Evolutionary conservation across 306 rosid genomes (phyloP).

Genomic region (Lathyrus aphaca): DNA sequence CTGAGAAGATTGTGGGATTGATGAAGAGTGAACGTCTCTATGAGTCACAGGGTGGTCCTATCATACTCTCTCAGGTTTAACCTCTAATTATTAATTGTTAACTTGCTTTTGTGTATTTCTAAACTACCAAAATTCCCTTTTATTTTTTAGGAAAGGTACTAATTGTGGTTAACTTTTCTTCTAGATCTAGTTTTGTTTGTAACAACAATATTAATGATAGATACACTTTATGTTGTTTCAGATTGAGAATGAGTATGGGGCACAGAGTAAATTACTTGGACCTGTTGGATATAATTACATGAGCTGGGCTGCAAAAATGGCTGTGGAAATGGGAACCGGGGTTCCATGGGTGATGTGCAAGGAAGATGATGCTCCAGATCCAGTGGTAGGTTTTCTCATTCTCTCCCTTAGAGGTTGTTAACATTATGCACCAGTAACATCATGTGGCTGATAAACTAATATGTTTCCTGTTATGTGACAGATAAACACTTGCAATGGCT

Average conservation of each 20-base stretch:
- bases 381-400: conserved; percentile 68
- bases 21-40: conserved; percentile 89
- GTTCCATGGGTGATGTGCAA: conserved; percentile 99
- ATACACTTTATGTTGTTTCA: conserved; percentile 40
- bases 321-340: conserved; percentile 85
- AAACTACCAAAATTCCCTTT: conserved; percentile 18
- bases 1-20: conserved; percentile 92
- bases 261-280: conserved; percentile 82
- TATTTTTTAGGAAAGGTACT: conserved; percentile 11
- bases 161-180: conserved; percentile 26
- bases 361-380: conserved; percentile 99
- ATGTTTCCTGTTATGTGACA: conserved; percentile 48
- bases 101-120: conserved; percentile 18
- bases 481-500: conserved; percentile 98
- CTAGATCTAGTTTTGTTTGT: conserved; percentile 37
- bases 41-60: conserved; percentile 98
- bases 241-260: conserved; percentile 98
- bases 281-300: conserved; percentile 78
- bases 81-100: conserved; percentile 2
- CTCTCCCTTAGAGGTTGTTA: conserved; percentile 29
- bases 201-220: conserved; percentile 25
- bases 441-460: conserved; percentile 34
- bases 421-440: conserved; percentile 12
- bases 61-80: conserved; percentile 93
- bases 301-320: conserved; percentile 99